Evolutionary conservation across 495 filamentous ascomycete species (phyloP), one percentile per base, ranked within the genome.

Genomic region (Penicillium goetzii): DNA sequence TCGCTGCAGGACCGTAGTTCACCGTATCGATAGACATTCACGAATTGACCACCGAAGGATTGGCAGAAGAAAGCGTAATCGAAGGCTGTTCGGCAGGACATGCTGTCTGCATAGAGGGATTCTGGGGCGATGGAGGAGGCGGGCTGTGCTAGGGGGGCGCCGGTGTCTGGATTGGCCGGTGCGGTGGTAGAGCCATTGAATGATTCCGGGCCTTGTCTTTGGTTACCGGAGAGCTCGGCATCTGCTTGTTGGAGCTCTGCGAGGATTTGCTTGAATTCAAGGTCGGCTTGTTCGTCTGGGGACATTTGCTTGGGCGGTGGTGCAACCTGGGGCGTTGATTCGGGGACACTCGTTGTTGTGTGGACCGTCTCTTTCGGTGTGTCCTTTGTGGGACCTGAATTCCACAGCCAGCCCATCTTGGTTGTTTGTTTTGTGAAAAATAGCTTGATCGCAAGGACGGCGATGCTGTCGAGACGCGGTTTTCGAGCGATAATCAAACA

Each of bases 41-140:
- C 83, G 78, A 93, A 95, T 72, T 97, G 92, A 0, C 93, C 91
- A 26, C 93, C 95, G 4, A 96, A 83, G 0, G 92, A 93, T 70
- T 95, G 90, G 84, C 95, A 99, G 85, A 97, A 92, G 84, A 91
- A 98, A 56, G 96, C 93, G 56, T 85, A 83, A 81, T 99, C 95
- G 83, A 99, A 99, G 71, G 92, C 89, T 54, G 86, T 78, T 59
- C 91, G 87, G 82, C 95, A 99, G 72, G 90, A 94, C 87, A 97
- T 92, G 62, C 79, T 88, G 43, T 85, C 87, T 2, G 91, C 88
- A 64, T 93, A 90, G 59, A 90, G 81, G 62, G 88, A 84, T 38
- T 88, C 85, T 67, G 84, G 80, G 41, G 81, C 74, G 72, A 86
- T 85, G 53, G 76, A 74, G 58, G 75, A 68, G 36, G 73, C 63